A percentile compares a stretch with the other conserved stretches of the same genome.
Evolutionary conservation across 192 early-diverging fungal species (phyloP).

Genomic region (Linderina pennispora): DNA sequence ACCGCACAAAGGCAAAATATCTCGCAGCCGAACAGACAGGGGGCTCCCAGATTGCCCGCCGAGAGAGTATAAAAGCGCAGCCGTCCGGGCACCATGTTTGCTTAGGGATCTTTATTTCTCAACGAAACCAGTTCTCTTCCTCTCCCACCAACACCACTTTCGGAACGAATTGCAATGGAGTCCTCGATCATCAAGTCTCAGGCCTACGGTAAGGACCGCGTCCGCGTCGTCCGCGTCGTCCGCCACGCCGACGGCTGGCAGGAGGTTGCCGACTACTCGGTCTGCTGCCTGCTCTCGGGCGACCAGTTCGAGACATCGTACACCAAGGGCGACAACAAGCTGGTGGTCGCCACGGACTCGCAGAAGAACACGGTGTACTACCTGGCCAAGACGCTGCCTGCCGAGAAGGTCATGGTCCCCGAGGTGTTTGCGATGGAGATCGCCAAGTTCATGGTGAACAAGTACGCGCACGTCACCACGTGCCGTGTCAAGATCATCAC

Average conservation of each 20-base stretch:
- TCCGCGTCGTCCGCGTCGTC: slow-evolving; percentile 67
- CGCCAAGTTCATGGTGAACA: slow-evolving; percentile 61
- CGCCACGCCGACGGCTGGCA: slow-evolving; percentile 54
- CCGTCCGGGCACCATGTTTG: no score
- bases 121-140: no score
- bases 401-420: slow-evolving; percentile 58
- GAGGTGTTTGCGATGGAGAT: slow-evolving; percentile 68
- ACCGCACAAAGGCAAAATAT: no score
- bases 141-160: no score
- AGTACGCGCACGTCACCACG: slow-evolving; percentile 61
- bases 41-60: no score
- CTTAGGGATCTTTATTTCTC: no score
- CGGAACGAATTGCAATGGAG: no score
- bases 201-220: slow-evolving; percentile 69
- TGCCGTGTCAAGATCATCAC: slow-evolving; percentile 61
- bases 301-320: slow-evolving; percentile 58
- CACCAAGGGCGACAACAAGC: slow-evolving; percentile 71
- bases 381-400: slow-evolving; percentile 58
- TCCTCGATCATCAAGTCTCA: slow-evolving; percentile 51
- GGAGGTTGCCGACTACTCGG: slow-evolving; percentile 64
- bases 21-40: no score
- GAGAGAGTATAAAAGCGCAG: no score
- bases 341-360: slow-evolving; percentile 70
- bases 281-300: slow-evolving; percentile 52
- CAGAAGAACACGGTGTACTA: slow-evolving; percentile 75